Evolutionary conservation across 2,329 filamentous ascomycete species (phyloP).

Genomic region (Tolypocladium paradoxum): DNA sequence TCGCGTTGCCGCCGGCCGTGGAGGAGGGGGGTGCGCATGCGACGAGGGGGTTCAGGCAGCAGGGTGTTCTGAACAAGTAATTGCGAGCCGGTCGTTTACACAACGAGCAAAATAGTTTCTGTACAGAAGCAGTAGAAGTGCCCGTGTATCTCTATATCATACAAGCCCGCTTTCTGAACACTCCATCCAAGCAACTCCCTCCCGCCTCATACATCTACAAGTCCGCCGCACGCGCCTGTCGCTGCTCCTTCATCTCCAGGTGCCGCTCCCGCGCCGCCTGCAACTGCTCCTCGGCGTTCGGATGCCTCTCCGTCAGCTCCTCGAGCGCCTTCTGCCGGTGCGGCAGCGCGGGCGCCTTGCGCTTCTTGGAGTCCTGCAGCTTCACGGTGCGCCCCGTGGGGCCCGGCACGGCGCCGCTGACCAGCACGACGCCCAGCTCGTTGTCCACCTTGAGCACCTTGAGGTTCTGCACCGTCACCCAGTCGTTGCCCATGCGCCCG

Average conservation of each 20-base stretch:
- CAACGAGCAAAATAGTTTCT: constrained; percentile 2
- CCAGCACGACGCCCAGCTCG: constrained; percentile 76
- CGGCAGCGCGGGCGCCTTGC: constrained; percentile 44
- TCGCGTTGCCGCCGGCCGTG: constrained; percentile 4
- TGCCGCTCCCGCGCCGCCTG: constrained; percentile 39
- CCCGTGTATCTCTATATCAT: constrained; percentile 27
- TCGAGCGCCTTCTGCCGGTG: constrained; percentile 35
- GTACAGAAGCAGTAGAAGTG: constrained; percentile 10
- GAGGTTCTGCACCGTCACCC: constrained; percentile 83
- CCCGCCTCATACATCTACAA: constrained; percentile 7
- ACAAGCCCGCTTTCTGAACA: constrained; percentile 19
- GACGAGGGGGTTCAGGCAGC: constrained; percentile 43
- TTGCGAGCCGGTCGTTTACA: background rate
- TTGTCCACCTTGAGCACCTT: constrained; percentile 81
- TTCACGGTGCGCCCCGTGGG: constrained; percentile 79
- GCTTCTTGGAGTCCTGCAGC: constrained; percentile 86
- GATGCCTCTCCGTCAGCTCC: constrained; percentile 34
- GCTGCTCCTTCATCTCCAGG: constrained; percentile 41
- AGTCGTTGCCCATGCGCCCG: constrained; percentile 85
- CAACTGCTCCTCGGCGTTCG: constrained; percentile 33
- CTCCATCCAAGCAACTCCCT: constrained; percentile 9
- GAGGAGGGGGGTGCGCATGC: constrained; percentile 22
- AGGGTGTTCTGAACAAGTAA: constrained; percentile 23
- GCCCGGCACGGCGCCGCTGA: constrained; percentile 78
- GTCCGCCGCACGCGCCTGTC: constrained; percentile 17